Conservation (phyloP, 2,329 filamentous ascomycete species). For the Trichoderma koningii region DNA sequence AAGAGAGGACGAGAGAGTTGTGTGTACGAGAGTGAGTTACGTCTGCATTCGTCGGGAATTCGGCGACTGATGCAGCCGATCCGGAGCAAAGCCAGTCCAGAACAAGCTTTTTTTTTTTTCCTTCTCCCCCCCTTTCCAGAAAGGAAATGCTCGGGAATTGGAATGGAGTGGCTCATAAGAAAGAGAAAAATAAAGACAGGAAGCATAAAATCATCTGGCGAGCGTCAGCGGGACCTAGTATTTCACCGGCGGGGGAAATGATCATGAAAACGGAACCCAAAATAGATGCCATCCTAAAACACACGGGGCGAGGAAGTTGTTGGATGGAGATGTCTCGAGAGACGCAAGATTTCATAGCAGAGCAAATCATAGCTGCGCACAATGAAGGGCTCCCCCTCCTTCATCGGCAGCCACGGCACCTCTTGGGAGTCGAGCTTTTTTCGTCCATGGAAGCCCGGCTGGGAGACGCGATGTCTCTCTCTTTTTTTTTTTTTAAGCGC, state of each 20-base stretch:
- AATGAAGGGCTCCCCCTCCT: neutral
- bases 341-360: neutral
- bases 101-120: neutral
- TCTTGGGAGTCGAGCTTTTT: slow-evolving; percentile 26
- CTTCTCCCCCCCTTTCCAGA: neutral
- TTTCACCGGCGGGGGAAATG: neutral
- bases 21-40: neutral
- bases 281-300: neutral
- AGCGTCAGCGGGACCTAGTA: too few relatives aligned
- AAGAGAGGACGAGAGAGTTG: too few relatives aligned
- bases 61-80: slow-evolving; percentile 7
- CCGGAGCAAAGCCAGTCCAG: neutral
- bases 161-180: neutral
- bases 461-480: slow-evolving; percentile 25
- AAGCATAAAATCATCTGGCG: neutral
- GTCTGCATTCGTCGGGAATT: slow-evolving; percentile 13
- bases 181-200: neutral
- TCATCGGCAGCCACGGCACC: slow-evolving; percentile 39
- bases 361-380: slow-evolving; percentile 14
- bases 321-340: neutral
- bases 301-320: too few relatives aligned
- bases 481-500: slow-evolving; percentile 17
- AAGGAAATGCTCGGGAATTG: neutral
- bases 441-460: too few relatives aligned
- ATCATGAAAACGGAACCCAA: neutral